Evolutionary conservation across 331 rosid genomes (phyloP).

Genomic region (Malus hybrid): DNA sequence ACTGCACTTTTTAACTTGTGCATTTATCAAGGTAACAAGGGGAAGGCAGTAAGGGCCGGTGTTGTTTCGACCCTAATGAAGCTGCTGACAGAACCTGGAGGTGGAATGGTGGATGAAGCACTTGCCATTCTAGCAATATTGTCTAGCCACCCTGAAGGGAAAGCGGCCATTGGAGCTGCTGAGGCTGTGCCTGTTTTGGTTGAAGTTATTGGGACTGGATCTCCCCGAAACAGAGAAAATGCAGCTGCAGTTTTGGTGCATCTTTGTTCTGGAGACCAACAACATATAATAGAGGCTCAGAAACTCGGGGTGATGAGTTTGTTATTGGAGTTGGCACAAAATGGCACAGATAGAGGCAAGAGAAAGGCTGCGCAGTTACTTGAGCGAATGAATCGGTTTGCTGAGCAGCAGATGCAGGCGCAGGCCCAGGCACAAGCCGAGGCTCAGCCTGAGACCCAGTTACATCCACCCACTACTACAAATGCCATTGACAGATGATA

Average conservation of each 20-base stretch:
- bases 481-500: constrained; percentile 35
- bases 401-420: constrained; percentile 41
- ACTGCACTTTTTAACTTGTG: constrained; percentile 93
- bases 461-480: constrained; percentile 27
- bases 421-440: constrained; percentile 28
- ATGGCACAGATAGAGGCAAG: constrained; percentile 90
- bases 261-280: constrained; percentile 74
- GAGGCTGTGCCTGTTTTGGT: constrained; percentile 78
- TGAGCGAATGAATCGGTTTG: constrained; percentile 64
- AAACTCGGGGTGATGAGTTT: constrained; percentile 66
- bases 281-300: constrained; percentile 62
- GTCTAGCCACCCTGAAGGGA: constrained; percentile 85
- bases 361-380: constrained; percentile 89
- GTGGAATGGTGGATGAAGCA: constrained; percentile 96
- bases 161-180: constrained; percentile 66
- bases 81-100: constrained; percentile 67
- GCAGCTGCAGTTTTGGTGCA: constrained; percentile 94
- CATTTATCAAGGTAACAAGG: constrained; percentile 91
- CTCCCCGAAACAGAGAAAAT: constrained; percentile 89
- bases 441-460: constrained; percentile 33
- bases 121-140: constrained; percentile 88
- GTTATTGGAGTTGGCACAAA: constrained; percentile 64
- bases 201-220: constrained; percentile 62
- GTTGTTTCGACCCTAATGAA: constrained; percentile 78
- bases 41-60: constrained; percentile 90